Conservation (phyloP, 1,139 yeast genomes). For the Sugiyamaella paludigena region DNA sequence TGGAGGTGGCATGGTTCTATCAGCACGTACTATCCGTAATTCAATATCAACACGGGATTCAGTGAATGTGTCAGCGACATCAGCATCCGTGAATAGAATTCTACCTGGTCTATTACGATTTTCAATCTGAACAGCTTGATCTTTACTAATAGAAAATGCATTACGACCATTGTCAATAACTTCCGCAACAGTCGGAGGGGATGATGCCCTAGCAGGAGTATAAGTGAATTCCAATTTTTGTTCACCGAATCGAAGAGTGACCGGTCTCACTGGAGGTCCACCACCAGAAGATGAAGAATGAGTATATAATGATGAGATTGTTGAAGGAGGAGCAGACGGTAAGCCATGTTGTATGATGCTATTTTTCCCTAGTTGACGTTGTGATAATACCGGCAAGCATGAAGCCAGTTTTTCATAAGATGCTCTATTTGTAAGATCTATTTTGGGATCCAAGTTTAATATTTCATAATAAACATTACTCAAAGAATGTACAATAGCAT, state of each 20-base stretch:
- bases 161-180: conserved; percentile 65
- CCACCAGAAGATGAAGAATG: conserved; percentile 14
- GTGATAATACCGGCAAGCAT: conserved; percentile 11
- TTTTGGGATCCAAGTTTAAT: conserved; percentile 48
- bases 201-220: conserved; percentile 51
- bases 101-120: conserved; percentile 26
- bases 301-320: conserved; percentile 19
- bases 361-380: not conserved
- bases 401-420: conserved; percentile 19
- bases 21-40: conserved; percentile 11
- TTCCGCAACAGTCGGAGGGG: conserved; percentile 69
- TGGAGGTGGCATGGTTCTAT: not conserved
- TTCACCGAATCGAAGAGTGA: conserved; percentile 45
- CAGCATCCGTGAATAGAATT: conserved; percentile 32
- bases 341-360: conserved; percentile 1
- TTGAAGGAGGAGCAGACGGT: conserved; percentile 16
- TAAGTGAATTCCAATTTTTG: conserved; percentile 55
- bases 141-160: conserved; percentile 55
- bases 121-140: conserved; percentile 39
- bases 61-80: conserved; percentile 36
- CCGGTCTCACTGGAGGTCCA: conserved; percentile 38
- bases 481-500: conserved; percentile 56
- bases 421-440: conserved; percentile 13
- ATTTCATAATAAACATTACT: conserved; percentile 65
- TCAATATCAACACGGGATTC: conserved; percentile 20